Base-by-base conservation (phyloP, 2,329 filamentous ascomycete species). In the Laburnicola sp. region DNA sequence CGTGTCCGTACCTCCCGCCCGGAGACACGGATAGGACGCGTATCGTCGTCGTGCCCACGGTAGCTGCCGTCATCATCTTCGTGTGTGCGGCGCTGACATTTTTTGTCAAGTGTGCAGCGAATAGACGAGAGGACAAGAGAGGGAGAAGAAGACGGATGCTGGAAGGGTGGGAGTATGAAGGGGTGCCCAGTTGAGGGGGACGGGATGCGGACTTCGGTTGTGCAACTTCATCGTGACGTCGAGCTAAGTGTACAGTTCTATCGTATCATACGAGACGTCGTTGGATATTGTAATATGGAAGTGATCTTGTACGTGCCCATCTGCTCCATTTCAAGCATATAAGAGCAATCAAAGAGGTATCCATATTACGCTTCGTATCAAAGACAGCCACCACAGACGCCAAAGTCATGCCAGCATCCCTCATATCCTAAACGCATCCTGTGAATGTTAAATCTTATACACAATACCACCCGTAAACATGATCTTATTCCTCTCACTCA, bases 401-500 rank as follows among this genome's bases (percentile, higher is more conserved):
- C n/a, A n/a, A n/a, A n/a, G n/a, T n/a, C n/a, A n/a, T n/a, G n/a
- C n/a, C n/a, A n/a, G n/a, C n/a, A n/a, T n/a, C n/a, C n/a, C n/a
- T n/a, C n/a, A n/a, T n/a, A n/a, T n/a, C n/a, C n/a, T n/a, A n/a
- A n/a, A n/a, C n/a, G n/a, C n/a, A n/a, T n/a, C n/a, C n/a, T n/a
- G n/a, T n/a, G n/a, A n/a, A n/a, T n/a, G n/a, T n/a, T 70, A 74
- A 30, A 74, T 71, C 75, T 79, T 80, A 58, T 80, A 80, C 51
- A 80, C 76, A 44, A 79, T 75, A 2, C 74, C 78, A 30, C 74
- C 77, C 45, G 71, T 74, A 50, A 62, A 72, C 92, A 99, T 99
- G 68, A 99, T 86, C 77, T 93, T 86, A 72, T 97, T 97, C 63
- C 82, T 79, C 58, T 89, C 86, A 64, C 90, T 87, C 84, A 99